Evolutionary conservation across 495 filamentous ascomycete genomes (phyloP), one percentile per base, ranked within the genome.

Genomic region (Trichocladium uniseriatum): DNA sequence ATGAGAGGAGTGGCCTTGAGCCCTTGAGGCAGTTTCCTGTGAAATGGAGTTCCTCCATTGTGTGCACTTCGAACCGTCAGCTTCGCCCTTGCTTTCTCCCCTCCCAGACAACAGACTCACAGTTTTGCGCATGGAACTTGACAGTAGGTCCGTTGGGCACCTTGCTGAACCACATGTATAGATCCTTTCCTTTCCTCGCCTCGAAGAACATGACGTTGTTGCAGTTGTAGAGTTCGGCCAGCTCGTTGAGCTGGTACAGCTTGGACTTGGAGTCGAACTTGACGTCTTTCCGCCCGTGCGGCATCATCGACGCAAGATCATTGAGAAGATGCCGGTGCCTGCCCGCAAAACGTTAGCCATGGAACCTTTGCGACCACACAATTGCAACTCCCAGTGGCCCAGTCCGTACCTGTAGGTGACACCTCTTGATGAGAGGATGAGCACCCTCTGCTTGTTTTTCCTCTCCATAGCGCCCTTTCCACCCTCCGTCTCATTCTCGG

Each of bases 201-300:
- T 98, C 92, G 64, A 96, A 92, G 70, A 95, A 99, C 52, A 95
- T 76, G 43, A 97, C 82, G 67, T 96, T 92, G 70, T 99, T 99
- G 80, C 91, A 96, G 57, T 95, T 97, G 75, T 96, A 94, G 16
- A 99, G 79, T 56, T 99, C 91, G 34, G 92, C 92, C 14, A 97
- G 81, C 64, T 95, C 91, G 71, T 97, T 97, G 7, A 99, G 79
- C 59, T 95, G 81, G 66, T 86, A 82, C 50, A 95, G 83, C 59
- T 94, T 89, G 45, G 89, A 90, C 67, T 97, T 96, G 34, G 90
- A 92, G 59, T 97, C 91, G 43, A 95, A 80, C 67, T 99, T 99
- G 50, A 84, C 89, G 65, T 99, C 92, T 70, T 94, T 94, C 58
- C 89, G 79, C 32, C 80, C 80, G 60, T 99, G 92, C 0, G 92